phyloP scores from a whole-genome alignment of 2,329 filamentous ascomycete species.

The Sodiomyces alkalinus region DNA sequence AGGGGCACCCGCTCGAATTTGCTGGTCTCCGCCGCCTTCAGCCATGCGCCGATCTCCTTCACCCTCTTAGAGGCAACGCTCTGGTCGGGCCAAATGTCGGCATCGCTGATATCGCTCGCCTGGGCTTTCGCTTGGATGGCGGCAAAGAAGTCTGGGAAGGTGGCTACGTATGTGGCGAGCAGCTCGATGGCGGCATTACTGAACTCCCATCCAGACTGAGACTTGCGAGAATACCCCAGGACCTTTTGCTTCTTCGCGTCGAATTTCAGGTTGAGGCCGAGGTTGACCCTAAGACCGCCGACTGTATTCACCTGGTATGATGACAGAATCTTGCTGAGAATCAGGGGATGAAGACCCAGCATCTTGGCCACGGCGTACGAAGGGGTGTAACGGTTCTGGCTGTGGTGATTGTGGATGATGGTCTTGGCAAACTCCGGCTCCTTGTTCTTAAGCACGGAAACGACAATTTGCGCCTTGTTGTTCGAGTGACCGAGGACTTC shows the following conservation, averaged over 20 bases:
- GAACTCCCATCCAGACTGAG: constrained; percentile 85
- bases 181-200: constrained; percentile 70
- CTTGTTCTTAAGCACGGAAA: constrained; percentile 56
- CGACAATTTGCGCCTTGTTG: constrained; percentile 63
- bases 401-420: constrained; percentile 57
- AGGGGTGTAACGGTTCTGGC: constrained; percentile 61
- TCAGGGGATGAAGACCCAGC: constrained; percentile 68
- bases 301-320: constrained; percentile 72
- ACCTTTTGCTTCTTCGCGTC: constrained; percentile 93
- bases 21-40: constrained; percentile 83
- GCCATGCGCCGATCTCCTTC: constrained; percentile 87
- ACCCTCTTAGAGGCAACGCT: constrained; percentile 62
- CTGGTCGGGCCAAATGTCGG: constrained; percentile 67
- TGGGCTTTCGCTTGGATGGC: constrained; percentile 75
- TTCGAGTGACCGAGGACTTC: constrained; percentile 60
- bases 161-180: constrained; percentile 77
- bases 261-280: constrained; percentile 93
- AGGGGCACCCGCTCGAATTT: constrained; percentile 91
- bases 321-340: constrained; percentile 90
- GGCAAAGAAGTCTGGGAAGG: constrained; percentile 90
- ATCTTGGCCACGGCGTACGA: constrained; percentile 79
- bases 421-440: constrained; percentile 70
- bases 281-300: constrained; percentile 69
- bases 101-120: constrained; percentile 69
- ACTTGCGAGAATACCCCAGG: constrained; percentile 82